phyloP scores from a whole-genome alignment of 768 basidiomycete species.

The Erythrobasidium yunnanense region DNA sequence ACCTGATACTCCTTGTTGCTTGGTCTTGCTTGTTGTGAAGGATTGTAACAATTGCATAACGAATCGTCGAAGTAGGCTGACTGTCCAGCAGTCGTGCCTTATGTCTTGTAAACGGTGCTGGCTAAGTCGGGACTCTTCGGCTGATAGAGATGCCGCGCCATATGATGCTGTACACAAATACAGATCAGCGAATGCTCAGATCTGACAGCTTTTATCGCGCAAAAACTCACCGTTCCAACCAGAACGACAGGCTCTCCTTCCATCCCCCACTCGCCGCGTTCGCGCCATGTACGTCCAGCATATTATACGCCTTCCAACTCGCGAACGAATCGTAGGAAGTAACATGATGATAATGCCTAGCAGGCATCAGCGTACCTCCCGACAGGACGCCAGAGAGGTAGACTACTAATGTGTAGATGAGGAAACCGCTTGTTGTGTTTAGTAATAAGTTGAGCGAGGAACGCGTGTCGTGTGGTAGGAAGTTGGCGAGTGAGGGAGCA shows the following conservation, averaged over 20 bases:
- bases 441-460: not conserved
- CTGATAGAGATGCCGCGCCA: slow-evolving; percentile 11
- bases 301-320: slow-evolving; percentile 3
- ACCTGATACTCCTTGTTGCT: not conserved
- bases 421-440: not conserved
- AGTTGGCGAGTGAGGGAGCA: not conserved
- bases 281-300: not conserved
- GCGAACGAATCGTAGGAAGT: not conserved
- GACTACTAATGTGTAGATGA: not conserved
- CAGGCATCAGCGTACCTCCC: not conserved
- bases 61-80: not conserved
- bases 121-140: slow-evolving; percentile 7
- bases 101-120: slow-evolving; percentile 44
- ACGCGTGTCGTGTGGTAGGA: not conserved
- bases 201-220: not conserved
- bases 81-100: not conserved
- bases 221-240: not conserved
- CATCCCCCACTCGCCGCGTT: not conserved
- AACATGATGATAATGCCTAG: slow-evolving; percentile 5
- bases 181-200: not conserved
- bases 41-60: not conserved
- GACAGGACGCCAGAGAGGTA: slow-evolving; percentile 7
- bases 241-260: not conserved
- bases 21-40: not conserved
- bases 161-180: not conserved